These are phyloP conservation scores for Coemansia sp. DNA, from an alignment of 192 early-diverging fungal species.

Conservation along the genomic window DNA sequence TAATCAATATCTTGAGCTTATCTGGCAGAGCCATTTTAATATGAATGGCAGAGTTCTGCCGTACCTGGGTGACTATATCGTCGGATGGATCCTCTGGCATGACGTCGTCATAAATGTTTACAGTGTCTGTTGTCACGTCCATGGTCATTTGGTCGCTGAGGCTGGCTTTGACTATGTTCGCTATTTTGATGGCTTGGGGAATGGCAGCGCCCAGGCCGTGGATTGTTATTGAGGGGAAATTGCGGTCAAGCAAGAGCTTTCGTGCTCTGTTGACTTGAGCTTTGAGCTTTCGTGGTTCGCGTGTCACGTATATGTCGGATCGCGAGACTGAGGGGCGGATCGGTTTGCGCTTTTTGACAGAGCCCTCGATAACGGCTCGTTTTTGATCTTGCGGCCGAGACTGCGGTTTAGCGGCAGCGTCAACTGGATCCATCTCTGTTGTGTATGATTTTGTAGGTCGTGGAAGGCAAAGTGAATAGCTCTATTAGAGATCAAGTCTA, in stretches of 20 bases:
- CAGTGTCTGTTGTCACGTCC: constrained; percentile 67
- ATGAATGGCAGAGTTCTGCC: constrained; percentile 70
- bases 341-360: constrained; percentile 56
- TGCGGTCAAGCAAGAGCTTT: constrained; percentile 62
- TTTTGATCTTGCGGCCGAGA: constrained; percentile 4
- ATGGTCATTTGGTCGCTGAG: constrained; percentile 60
- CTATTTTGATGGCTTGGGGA: constrained; percentile 63
- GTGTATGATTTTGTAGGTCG: neutral
- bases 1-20: constrained; percentile 8
- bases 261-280: constrained; percentile 64
- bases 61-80: constrained; percentile 58
- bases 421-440: neutral
- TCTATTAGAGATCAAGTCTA: neutral
- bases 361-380: constrained; percentile 4
- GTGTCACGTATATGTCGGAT: constrained; percentile 80
- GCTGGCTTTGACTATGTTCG: constrained; percentile 60
- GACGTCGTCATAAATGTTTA: constrained; percentile 77
- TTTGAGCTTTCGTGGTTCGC: constrained; percentile 59
- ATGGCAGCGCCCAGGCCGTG: constrained; percentile 82
- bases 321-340: constrained; percentile 61
- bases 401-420: neutral
- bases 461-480: neutral
- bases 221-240: constrained; percentile 63
- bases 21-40: constrained; percentile 57
- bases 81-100: constrained; percentile 62